A percentile compares a stretch with the other conserved stretches of the same genome.
These are phyloP conservation scores for Prunus kanzakura DNA, from an alignment of 306 rosid species.

Conservation along the genomic window DNA sequence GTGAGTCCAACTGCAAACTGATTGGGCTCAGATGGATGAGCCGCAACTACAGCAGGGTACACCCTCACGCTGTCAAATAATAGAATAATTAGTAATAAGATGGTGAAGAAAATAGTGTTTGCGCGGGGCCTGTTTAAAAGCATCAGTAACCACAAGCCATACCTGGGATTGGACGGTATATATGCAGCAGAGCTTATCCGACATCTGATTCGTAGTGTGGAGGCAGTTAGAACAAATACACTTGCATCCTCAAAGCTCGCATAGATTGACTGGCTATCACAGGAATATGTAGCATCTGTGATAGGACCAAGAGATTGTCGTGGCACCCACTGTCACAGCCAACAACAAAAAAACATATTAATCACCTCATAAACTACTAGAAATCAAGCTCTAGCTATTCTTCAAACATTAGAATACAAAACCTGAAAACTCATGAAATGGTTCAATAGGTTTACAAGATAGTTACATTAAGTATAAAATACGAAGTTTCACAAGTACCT, in stretches of 20 bases:
- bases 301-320: slow-evolving; percentile 14
- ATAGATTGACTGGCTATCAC: slow-evolving; percentile 32
- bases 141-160: not conserved
- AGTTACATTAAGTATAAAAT: not conserved
- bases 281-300: slow-evolving; percentile 37
- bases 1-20: slow-evolving; percentile 14
- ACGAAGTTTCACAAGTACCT: not conserved
- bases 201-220: slow-evolving; percentile 11
- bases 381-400: not conserved
- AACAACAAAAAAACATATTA: not conserved
- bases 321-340: slow-evolving; percentile 30
- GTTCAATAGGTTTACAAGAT: too few species aligned
- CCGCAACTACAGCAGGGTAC: slow-evolving; percentile 5
- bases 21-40: slow-evolving; percentile 16
- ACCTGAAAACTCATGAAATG: not conserved
- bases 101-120: not conserved
- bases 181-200: slow-evolving; percentile 28
- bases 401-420: not conserved
- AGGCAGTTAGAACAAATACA: slow-evolving; percentile 24
- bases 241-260: slow-evolving; percentile 34
- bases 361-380: not conserved
- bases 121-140: not conserved
- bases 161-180: slow-evolving; percentile 32
- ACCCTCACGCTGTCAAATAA: not conserved
- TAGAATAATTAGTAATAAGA: not conserved